phyloP scores from a whole-genome alignment of 2,329 filamentous ascomycete genomes.

The Nemania sp. region DNA sequence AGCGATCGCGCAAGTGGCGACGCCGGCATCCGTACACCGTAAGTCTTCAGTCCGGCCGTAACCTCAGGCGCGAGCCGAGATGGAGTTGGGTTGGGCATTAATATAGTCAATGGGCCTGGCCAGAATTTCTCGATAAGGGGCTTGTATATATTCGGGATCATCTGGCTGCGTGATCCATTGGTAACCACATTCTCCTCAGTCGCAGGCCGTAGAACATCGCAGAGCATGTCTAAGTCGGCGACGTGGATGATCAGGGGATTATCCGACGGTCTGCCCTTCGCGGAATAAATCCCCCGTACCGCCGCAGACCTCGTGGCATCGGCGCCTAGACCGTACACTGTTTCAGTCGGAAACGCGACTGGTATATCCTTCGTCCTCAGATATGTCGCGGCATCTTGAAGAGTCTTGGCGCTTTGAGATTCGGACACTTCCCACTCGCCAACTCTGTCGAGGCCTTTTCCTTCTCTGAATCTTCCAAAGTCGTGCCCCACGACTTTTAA shows the following conservation, averaged over 20 bases:
- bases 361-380: conserved; percentile 70
- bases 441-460: conserved; percentile 31
- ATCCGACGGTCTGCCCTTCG: conserved; percentile 87
- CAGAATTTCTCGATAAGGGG: conserved; percentile 82
- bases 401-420: conserved; percentile 35
- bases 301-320: conserved; percentile 85
- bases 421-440: conserved; percentile 35
- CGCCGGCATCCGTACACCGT: conserved; percentile 87
- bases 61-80: conserved; percentile 85
- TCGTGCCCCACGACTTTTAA: conserved; percentile 30
- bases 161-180: conserved; percentile 41
- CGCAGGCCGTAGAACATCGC: conserved; percentile 56
- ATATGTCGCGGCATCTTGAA: conserved; percentile 67
- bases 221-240: conserved; percentile 76
- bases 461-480: conserved; percentile 35
- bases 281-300: conserved; percentile 88
- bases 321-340: conserved; percentile 94
- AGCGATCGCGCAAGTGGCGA: conserved; percentile 83
- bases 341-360: conserved; percentile 96
- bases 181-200: conserved; percentile 31
- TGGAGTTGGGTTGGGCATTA: conserved; percentile 73
- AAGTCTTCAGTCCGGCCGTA: conserved; percentile 80
- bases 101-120: conserved; percentile 91
- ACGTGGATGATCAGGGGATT: conserved; percentile 96
- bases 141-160: conserved; percentile 78